A percentile compares a stretch with the other conserved stretches of the same genome.
Conservation (phyloP, 1,139 yeast species). For the Tardiomyces depauwii region DNA sequence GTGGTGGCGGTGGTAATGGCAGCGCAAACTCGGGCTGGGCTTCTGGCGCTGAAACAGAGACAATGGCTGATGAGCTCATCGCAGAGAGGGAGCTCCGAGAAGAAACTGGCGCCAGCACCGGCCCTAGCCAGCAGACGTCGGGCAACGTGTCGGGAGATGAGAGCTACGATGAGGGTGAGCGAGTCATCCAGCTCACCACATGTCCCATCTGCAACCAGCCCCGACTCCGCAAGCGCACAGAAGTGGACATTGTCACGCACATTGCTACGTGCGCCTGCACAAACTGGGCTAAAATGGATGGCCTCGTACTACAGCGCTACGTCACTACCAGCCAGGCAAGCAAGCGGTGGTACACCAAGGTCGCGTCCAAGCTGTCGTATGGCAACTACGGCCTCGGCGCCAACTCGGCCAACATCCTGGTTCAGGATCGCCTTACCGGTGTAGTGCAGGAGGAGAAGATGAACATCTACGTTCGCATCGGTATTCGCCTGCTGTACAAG, state of each 20-base stretch:
- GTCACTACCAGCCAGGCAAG: constrained; percentile 78
- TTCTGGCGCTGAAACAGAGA: too few relatives aligned
- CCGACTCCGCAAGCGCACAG: constrained; percentile 42
- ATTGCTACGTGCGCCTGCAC: constrained; percentile 77
- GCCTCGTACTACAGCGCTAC: constrained; percentile 54
- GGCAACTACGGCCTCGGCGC: constrained; percentile 84
- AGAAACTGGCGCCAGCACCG: too few relatives aligned
- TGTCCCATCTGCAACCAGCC: constrained; percentile 74
- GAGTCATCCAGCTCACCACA: constrained; percentile 8
- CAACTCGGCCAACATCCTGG: constrained; percentile 86
- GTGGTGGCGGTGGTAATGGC: not conserved
- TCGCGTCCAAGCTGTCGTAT: constrained; percentile 71
- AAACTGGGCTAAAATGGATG: constrained; percentile 62
- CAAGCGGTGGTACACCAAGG: constrained; percentile 79
- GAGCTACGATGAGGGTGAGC: not conserved
- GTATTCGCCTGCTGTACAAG: constrained; percentile 73
- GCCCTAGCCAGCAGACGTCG: too few relatives aligned
- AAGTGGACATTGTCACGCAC: constrained; percentile 69
- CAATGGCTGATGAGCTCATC: too few relatives aligned
- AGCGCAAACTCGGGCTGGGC: too few relatives aligned
- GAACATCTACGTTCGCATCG: constrained; percentile 79
- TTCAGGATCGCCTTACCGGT: constrained; percentile 86
- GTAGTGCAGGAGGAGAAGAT: constrained; percentile 83
- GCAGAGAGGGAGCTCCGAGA: too few relatives aligned
- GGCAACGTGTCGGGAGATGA: not conserved